phyloP scores from a whole-genome alignment of 148 eudicot genomes.

The Heliosperma pusillum region DNA sequence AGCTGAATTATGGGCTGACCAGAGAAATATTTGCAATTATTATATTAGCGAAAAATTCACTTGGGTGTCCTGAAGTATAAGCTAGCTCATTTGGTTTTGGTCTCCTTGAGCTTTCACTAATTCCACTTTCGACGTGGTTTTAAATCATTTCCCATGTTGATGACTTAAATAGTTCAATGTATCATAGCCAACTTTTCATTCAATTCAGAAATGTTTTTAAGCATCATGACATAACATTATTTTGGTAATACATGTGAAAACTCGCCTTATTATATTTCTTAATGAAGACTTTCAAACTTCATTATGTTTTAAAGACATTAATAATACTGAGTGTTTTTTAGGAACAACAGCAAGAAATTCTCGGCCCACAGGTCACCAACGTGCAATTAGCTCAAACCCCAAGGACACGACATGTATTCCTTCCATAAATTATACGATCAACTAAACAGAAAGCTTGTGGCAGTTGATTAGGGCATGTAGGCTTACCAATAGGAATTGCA shows the following conservation, averaged over 20 bases:
- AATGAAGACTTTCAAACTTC: too few species aligned
- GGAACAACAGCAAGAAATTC: too few species aligned
- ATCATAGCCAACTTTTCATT: background rate
- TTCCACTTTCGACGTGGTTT: too few species aligned
- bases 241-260: background rate
- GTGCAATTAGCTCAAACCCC: background rate
- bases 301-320: too few species aligned
- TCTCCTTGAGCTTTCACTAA: too few species aligned
- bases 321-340: too few species aligned
- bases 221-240: background rate
- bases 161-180: background rate
- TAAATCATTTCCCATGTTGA: too few species aligned
- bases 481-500: constrained; percentile 87
- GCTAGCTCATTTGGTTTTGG: too few species aligned
- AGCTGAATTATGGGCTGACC: constrained; percentile 92
- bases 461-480: background rate
- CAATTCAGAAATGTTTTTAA: background rate
- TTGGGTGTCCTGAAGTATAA: background rate
- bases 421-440: background rate
- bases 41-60: background rate
- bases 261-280: too few species aligned
- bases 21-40: background rate
- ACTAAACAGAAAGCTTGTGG: background rate
- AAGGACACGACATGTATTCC: background rate
- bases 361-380: too few species aligned